These are phyloP conservation scores for Wickerhamomyces sp. DNA, from an alignment of 1,139 yeast genomes.

Conservation along the genomic window DNA sequence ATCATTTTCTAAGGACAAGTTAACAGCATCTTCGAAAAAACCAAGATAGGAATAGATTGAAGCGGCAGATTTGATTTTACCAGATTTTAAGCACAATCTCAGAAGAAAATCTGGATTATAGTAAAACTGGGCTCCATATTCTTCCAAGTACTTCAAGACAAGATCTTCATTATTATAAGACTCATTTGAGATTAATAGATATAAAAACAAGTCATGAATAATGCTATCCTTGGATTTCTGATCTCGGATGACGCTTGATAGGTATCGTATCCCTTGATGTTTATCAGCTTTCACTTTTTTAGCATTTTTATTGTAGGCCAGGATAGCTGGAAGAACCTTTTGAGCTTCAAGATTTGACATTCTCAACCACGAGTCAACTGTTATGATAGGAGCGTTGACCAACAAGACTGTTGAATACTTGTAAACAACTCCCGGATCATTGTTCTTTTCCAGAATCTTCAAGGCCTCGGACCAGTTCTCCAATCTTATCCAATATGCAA, in stretches of 20 bases:
- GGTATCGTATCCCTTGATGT: constrained; percentile 64
- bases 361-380: constrained; percentile 78
- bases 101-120: constrained; percentile 74
- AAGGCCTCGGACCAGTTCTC: constrained; percentile 76
- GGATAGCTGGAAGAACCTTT: constrained; percentile 68
- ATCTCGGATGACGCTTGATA: constrained; percentile 56
- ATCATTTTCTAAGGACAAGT: constrained; percentile 60
- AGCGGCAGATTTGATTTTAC: constrained; percentile 61
- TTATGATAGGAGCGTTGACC: constrained; percentile 61
- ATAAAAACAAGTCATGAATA: constrained; percentile 69
- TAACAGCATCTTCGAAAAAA: constrained; percentile 76
- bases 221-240: constrained; percentile 42
- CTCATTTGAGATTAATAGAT: constrained; percentile 62
- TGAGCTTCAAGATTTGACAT: constrained; percentile 26
- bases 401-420: constrained; percentile 63
- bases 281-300: constrained; percentile 30
- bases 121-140: constrained; percentile 25
- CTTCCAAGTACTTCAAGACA: constrained; percentile 45
- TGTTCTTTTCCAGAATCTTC: constrained; percentile 48
- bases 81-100: constrained; percentile 61
- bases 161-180: constrained; percentile 32
- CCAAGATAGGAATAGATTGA: constrained; percentile 63
- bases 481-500: constrained; percentile 61
- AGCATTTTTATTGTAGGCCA: constrained; percentile 49
- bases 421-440: constrained; percentile 50